Base-by-base conservation (phyloP, 192 early-diverging fungal genomes). In the Coemansia sp. region DNA sequence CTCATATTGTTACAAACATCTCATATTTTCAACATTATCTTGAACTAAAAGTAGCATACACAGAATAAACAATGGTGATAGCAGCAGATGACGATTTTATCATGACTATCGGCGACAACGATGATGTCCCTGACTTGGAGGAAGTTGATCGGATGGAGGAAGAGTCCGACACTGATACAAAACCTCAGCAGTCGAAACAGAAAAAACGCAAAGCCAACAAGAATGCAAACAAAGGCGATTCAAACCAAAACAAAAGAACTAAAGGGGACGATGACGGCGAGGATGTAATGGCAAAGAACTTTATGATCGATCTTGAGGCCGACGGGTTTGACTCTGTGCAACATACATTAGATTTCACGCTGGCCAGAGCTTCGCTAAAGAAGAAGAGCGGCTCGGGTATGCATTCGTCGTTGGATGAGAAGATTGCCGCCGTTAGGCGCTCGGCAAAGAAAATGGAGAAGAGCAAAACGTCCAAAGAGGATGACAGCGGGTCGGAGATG, bases 291-390 rank as follows among this genome's bases (percentile, higher is more conserved):
- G 88, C 92, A 61, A 81, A 86, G 10, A 87, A 77, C 20, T 96
- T 96, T 61, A 84, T 87, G 6, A 90, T 96, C 57, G 89, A 91
- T 61, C 69, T 90, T 29, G 91, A 93, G 30, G 87, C 89, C 52
- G 91, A 89, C 51, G 84, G 81, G 20, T 61, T 80, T 48, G 77
- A 86, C 63, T 67, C 84, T 13, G 72, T 79, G n/a, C 81, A 78
- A 8, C 83, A 91, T 68, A 81, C 87, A 6, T 90, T 92, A 85
- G 93, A 96, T 68, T 95, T 96, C 63, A 86, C 86, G 12, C 83
- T 85, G 48, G 93, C 92, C 25, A 82, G 91, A 57, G 90, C 86
- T 4, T 88, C 88, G 46, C 71, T 96, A 31, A 89, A 87, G 71
- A 74, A 72, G 31, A 83, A 84, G 58, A 78, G 83, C 33, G 48